Percentiles rank a stretch among this genome's conserved stretches.
Evolutionary conservation across 139 green algal species (phyloP).

Genomic region (Cymbomonas tetramitiformis): DNA sequence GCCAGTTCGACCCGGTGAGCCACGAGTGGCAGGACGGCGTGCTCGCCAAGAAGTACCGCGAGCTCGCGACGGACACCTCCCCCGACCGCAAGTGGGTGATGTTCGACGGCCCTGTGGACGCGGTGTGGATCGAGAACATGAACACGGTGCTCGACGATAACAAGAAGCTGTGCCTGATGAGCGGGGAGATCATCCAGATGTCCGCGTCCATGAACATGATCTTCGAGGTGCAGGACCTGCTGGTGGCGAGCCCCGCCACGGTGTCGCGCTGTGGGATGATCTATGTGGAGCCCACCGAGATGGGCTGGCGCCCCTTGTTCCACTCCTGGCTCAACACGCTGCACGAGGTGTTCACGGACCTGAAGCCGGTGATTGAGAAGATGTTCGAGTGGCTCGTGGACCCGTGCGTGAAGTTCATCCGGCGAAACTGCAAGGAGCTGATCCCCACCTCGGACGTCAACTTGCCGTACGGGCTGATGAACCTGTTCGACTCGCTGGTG

Average conservation of each 20-base stretch:
- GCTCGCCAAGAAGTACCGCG: constrained; percentile 46
- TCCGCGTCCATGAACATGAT: constrained; percentile 64
- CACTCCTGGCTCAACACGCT: constrained; percentile 35
- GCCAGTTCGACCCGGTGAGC: constrained; percentile 41
- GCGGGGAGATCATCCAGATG: constrained; percentile 67
- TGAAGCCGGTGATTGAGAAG: constrained; percentile 27
- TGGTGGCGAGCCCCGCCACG: constrained; percentile 54
- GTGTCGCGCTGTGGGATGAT: constrained; percentile 66
- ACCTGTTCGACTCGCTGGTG: constrained; percentile 24
- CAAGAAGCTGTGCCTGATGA: constrained; percentile 66
- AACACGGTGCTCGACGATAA: constrained; percentile 79
- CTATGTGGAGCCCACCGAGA: constrained; percentile 55
- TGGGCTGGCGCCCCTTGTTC: constrained; percentile 52
- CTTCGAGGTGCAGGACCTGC: constrained; percentile 64
- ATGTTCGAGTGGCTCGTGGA: constrained; percentile 49
- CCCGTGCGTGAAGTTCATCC: constrained; percentile 39
- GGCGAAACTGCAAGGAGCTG: constrained; percentile 49
- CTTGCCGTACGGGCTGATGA: constrained; percentile 36
- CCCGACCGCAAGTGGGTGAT: constrained; percentile 40
- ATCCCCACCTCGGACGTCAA: constrained; percentile 45
- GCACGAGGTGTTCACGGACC: background rate
- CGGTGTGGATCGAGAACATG: constrained; percentile 77
- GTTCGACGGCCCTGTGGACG: constrained; percentile 62
- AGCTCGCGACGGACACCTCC: constrained; percentile 34
- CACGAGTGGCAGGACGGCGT: constrained; percentile 70